Conservation (phyloP, 768 basidiomycete genomes). For the Tricholoma hemisulphureum region DNA sequence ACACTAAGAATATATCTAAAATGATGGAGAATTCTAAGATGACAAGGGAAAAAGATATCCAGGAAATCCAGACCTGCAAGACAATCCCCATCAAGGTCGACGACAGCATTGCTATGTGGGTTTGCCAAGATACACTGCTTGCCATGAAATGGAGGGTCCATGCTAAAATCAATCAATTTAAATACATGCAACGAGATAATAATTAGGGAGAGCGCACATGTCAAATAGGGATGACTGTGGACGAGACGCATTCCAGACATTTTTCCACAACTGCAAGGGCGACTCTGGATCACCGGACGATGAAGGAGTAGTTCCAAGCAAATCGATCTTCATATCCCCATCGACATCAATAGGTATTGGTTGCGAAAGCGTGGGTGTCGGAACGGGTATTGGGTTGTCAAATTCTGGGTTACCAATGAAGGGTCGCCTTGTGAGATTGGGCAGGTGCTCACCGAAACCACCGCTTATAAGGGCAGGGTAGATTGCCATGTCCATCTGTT, state of each 20-base stretch:
- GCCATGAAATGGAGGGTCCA: constrained; percentile 58
- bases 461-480: constrained; percentile 64
- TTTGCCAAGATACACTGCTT: constrained; percentile 73
- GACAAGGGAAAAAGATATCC: not conserved
- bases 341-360: constrained; percentile 85
- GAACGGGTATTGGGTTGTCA: constrained; percentile 47
- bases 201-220: constrained; percentile 46
- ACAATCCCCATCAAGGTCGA: constrained; percentile 95
- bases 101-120: constrained; percentile 92
- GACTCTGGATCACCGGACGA: constrained; percentile 32
- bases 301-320: constrained; percentile 65
- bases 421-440: not conserved
- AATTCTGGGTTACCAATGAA: constrained; percentile 30
- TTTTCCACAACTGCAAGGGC: constrained; percentile 73
- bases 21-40: not conserved
- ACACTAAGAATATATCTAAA: constrained; percentile 86
- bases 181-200: not conserved
- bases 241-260: constrained; percentile 67
- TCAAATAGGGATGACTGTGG: constrained; percentile 56
- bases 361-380: constrained; percentile 68
- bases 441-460: constrained; percentile 57
- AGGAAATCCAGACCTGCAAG: constrained; percentile 66
- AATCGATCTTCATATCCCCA: constrained; percentile 86
- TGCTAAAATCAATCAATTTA: constrained; percentile 33
- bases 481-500: constrained; percentile 62